phyloP scores from a whole-genome alignment of 345 rosid species.

The Populus alba region DNA sequence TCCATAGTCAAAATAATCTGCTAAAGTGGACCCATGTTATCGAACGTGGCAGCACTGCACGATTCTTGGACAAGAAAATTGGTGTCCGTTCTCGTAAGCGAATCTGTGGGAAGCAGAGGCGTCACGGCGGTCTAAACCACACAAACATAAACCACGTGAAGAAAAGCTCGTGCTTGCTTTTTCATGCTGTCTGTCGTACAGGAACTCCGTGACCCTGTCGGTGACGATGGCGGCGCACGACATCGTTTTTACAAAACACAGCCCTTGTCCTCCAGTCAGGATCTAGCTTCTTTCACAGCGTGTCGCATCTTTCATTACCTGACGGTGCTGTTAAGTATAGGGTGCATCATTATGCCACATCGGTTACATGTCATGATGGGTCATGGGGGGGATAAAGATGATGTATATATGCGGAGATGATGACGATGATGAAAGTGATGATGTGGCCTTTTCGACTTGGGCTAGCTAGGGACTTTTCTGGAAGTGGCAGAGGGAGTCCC shows the following conservation, averaged over 20 bases:
- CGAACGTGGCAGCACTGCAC: conserved; percentile 4
- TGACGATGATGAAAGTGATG: background rate
- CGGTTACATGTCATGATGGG: background rate
- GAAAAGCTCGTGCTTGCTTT: background rate
- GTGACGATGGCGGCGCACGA: conserved; percentile 23
- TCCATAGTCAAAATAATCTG: background rate
- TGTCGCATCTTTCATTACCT: background rate
- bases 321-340: conserved; percentile 9
- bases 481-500: conserved; percentile 4
- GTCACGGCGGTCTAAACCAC: conserved; percentile 24
- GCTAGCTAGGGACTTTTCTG: background rate
- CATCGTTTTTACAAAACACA: background rate
- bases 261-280: background rate
- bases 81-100: conserved; percentile 8
- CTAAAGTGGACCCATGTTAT: background rate
- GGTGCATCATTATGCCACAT: background rate
- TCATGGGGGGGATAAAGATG: background rate
- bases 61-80: background rate
- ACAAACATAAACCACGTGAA: background rate
- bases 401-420: background rate
- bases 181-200: conserved; percentile 7
- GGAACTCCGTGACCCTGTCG: conserved; percentile 28
- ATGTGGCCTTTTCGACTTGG: background rate
- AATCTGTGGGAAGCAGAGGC: conserved; percentile 39
- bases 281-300: background rate